A percentile compares a stretch with the other conserved stretches of the same genome.
Evolutionary conservation across 1,284 basidiomycete species (phyloP).

Genomic region (Trichosporon coremiiforme): DNA sequence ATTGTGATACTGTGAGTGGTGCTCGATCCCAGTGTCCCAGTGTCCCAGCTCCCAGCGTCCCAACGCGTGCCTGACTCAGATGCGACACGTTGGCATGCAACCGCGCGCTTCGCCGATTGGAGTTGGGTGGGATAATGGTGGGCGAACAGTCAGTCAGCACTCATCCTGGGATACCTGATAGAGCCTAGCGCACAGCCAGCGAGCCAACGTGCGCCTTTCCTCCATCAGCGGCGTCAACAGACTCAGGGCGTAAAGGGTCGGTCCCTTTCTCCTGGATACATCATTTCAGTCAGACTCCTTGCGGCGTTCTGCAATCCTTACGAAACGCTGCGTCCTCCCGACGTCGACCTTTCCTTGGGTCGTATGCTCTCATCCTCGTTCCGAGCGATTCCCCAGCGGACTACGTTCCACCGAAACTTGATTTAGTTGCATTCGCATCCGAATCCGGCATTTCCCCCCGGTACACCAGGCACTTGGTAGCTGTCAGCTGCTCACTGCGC

Average conservation of each 20-base stretch:
- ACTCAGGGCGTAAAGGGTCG: not conserved
- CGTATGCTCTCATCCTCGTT: not conserved
- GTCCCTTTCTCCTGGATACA: slow-evolving; percentile 9
- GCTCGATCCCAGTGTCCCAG: not conserved
- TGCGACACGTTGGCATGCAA: not conserved
- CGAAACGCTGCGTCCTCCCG: not conserved
- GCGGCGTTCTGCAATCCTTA: not conserved
- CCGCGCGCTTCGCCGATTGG: too few species aligned
- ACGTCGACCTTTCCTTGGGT: not conserved
- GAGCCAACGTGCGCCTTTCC: not conserved
- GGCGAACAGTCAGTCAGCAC: slow-evolving; percentile 1
- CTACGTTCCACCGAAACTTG: not conserved
- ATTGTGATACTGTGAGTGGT: too few species aligned
- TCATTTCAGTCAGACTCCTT: slow-evolving; percentile 8
- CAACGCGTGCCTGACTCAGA: slow-evolving; percentile 8
- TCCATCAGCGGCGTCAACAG: slow-evolving; percentile 2
- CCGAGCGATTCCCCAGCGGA: not conserved
- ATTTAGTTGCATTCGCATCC: not conserved
- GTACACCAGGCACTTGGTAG: not conserved
- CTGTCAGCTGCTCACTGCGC: not conserved
- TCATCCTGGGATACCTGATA: not conserved
- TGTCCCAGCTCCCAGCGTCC: not conserved
- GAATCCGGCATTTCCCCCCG: slow-evolving; percentile 4
- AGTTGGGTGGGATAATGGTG: not conserved
- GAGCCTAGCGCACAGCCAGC: not conserved